These are phyloP conservation scores for Coemansia sp. DNA, from an alignment of 192 early-diverging fungal genomes.

Conservation along the genomic window DNA sequence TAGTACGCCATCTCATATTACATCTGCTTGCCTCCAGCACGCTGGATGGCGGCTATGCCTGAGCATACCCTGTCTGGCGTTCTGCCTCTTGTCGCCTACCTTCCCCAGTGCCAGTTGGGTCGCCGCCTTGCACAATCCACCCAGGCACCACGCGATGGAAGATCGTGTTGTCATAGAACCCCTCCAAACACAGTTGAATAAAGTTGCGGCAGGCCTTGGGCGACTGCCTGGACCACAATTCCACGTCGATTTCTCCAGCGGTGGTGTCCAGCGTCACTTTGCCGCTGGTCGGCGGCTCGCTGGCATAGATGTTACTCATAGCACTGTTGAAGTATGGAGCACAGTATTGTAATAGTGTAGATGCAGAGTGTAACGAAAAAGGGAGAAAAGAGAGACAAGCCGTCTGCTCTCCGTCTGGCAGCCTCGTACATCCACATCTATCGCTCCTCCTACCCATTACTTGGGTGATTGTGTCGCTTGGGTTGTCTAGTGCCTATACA, in stretches of 20 bases:
- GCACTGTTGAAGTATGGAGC: too few relatives aligned
- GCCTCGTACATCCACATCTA: too few relatives aligned
- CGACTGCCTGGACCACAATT: slow-evolving; percentile 94
- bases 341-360: too few relatives aligned
- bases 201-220: slow-evolving; percentile 96
- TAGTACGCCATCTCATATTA: background rate
- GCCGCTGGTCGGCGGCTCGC: slow-evolving; percentile 61
- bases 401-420: too few relatives aligned
- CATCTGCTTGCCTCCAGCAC: too few relatives aligned
- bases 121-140: slow-evolving; percentile 95
- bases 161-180: slow-evolving; percentile 86
- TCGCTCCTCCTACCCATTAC: too few relatives aligned
- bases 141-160: slow-evolving; percentile 91
- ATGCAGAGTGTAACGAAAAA: background rate
- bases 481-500: too few relatives aligned
- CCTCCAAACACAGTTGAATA: slow-evolving; percentile 89
- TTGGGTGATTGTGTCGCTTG: too few relatives aligned
- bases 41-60: too few relatives aligned
- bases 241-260: slow-evolving; percentile 85
- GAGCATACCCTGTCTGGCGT: background rate
- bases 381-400: too few relatives aligned
- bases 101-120: slow-evolving; percentile 85
- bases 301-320: slow-evolving; percentile 53
- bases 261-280: slow-evolving; percentile 86
- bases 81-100: slow-evolving; percentile 15